Percentiles rank a stretch among this genome's conserved stretches.
Evolutionary conservation across 257 asterid genomes (phyloP).

Genomic region (Plantago ovata): DNA sequence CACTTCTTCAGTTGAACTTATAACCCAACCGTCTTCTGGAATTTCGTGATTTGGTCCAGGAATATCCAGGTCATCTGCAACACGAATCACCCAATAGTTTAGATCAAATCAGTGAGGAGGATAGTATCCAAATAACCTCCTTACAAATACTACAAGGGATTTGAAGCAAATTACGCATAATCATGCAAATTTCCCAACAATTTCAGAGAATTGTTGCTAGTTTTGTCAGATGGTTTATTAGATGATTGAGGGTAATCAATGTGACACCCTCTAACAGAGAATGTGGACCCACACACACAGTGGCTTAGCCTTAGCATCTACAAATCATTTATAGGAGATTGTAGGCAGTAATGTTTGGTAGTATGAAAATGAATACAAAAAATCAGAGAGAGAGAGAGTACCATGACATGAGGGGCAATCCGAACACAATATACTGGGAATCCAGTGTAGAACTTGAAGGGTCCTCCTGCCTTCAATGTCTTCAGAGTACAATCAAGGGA

Average conservation of each 20-base stretch:
- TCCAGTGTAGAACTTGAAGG: constrained; percentile 85
- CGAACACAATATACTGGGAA: constrained; percentile 92
- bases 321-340: too few species aligned
- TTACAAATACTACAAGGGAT: too few species aligned
- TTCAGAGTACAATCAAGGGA: constrained; percentile 74
- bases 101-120: too few species aligned
- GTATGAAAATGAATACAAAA: background rate
- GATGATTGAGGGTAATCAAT: too few species aligned
- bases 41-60: constrained; percentile 83
- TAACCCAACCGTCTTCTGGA: constrained; percentile 55
- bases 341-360: background rate
- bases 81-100: background rate
- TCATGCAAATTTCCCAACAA: background rate
- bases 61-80: constrained; percentile 96
- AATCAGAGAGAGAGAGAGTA: constrained; percentile 31
- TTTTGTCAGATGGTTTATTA: background rate
- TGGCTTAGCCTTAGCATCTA: too few species aligned
- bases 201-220: too few species aligned
- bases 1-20: constrained; percentile 26
- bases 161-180: background rate
- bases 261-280: too few species aligned
- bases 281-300: too few species aligned
- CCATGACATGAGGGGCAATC: constrained; percentile 99
- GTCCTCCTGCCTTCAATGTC: constrained; percentile 80
- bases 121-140: too few species aligned